Percentiles rank a stretch among this genome's conserved stretches.
Conservation (phyloP, 2,329 filamentous ascomycete genomes). For the Sporothrix brunneoviolacea region DNA sequence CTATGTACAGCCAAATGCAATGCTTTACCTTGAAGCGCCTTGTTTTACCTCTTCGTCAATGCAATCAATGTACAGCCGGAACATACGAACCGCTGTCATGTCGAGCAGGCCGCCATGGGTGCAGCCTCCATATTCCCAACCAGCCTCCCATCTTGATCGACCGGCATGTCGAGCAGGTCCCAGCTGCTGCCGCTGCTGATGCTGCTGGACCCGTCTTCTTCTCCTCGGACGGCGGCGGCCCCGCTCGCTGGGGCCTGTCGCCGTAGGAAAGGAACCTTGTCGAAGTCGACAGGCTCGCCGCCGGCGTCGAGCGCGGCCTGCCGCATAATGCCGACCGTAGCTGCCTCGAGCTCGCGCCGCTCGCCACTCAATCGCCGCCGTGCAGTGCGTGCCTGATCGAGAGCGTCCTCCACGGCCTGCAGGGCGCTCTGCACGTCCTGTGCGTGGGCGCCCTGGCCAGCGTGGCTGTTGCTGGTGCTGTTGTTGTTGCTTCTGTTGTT, state of each 20-base stretch:
- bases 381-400: conserved; percentile 17
- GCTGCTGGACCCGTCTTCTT: not conserved
- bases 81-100: too few species aligned
- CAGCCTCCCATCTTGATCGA: not conserved
- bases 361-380: conserved; percentile 19
- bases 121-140: not conserved
- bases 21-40: too few species aligned
- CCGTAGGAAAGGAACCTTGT: not conserved
- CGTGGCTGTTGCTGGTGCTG: too few species aligned
- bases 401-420: conserved; percentile 21
- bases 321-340: conserved; percentile 26
- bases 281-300: conserved; percentile 19
- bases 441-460: not conserved
- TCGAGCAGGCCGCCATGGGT: not conserved
- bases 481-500: not conserved
- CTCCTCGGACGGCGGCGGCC: not conserved
- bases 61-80: too few species aligned
- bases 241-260: not conserved
- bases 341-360: conserved; percentile 19
- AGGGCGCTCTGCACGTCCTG: conserved; percentile 12
- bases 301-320: conserved; percentile 25
- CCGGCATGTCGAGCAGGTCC: conserved; percentile 5
- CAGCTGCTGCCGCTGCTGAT: conserved; percentile 1
- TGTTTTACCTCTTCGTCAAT: too few species aligned
- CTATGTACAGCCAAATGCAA: too few species aligned